Conservation (phyloP, 129 eudicot species). For the Solidago caesia region DNA sequence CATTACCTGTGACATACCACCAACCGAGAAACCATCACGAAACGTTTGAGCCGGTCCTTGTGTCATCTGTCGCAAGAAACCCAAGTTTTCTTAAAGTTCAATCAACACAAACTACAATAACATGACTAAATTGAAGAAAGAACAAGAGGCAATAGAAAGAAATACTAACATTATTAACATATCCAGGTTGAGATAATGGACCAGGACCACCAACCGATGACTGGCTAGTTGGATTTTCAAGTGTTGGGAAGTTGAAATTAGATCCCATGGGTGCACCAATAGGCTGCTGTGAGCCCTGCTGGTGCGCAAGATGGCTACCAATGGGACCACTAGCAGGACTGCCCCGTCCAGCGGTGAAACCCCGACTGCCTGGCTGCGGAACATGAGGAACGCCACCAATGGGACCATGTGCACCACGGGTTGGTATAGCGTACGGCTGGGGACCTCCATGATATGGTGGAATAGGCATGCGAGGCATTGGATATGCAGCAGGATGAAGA, state of each 20-base stretch:
- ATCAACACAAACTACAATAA: conserved; percentile 1
- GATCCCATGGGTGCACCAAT: conserved; percentile 66
- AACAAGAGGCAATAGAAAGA: neutral
- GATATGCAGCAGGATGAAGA: conserved; percentile 73
- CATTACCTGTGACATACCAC: conserved; percentile 97
- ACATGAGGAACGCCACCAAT: conserved; percentile 85
- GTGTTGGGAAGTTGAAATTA: conserved; percentile 59
- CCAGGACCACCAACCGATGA: conserved; percentile 81
- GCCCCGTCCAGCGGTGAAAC: conserved; percentile 95
- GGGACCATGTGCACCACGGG: conserved; percentile 88
- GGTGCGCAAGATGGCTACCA: conserved; percentile 69
- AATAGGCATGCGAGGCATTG: conserved; percentile 76
- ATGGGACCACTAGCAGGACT: conserved; percentile 38
- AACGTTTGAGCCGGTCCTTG: conserved; percentile 78
- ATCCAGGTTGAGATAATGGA: conserved; percentile 89
- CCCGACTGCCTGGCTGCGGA: conserved; percentile 77
- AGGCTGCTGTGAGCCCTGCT: conserved; percentile 57
- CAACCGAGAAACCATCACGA: conserved; percentile 91
- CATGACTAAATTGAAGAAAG: neutral
- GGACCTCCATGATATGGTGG: conserved; percentile 83
- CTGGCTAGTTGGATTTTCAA: conserved; percentile 79
- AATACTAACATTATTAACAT: conserved; percentile 70
- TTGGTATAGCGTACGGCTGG: conserved; percentile 91
- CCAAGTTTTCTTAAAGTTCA: neutral
- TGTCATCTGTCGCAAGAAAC: conserved; percentile 50